Evolutionary conservation across 371 early-diverging fungal species (phyloP), one percentile per base, ranked within the genome.

Genomic region (Mucor lusitanicus): DNA sequence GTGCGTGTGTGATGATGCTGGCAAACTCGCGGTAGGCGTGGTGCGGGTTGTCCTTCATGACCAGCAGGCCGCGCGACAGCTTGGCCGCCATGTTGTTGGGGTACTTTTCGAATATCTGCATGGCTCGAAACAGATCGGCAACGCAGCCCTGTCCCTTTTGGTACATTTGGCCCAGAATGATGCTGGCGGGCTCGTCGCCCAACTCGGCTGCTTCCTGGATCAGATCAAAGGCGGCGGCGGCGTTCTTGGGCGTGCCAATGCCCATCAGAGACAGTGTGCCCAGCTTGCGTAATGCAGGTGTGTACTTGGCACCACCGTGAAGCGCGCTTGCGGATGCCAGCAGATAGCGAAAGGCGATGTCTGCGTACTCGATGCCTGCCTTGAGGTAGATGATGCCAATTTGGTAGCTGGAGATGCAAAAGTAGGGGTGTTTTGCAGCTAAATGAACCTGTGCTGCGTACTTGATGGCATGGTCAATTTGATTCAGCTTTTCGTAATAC

Each of bases 111-210:
- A 68, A 67, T 8, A 72, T 61, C 0, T 60, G 12, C 40, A 64
- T 58, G n/a, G 72, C 72, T 0, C 28, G 3, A 13, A 40, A 35
- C 0, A 64, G 58, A 33, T 72, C 53, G 3, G 60, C 48, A 0
- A 17, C 11, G 32, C 60, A 60, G 1, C 72, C 72, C 3, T 33
- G 35, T 1, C 72, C 72, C 7, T 19, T 48, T 21, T 46, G 54
- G 42, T 68, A 68, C 46, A 72, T 58, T 68, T 72, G 72, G n/a
- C 59, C 72, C n/a, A 72, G 44, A 3, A 72, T 53, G 13, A 72
- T 68, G 4, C 60, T 64, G 21, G 72, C 64, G 0, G 53, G 33
- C 9, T 55, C 62, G 15, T 72, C 72, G 17, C 65, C 72, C 9
- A 39, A 21, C 13, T 57, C 48, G 19, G 72, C 54, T 3, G 72